phyloP scores from a whole-genome alignment of 2,329 filamentous ascomycete species.

The Grosmannia serpens region DNA sequence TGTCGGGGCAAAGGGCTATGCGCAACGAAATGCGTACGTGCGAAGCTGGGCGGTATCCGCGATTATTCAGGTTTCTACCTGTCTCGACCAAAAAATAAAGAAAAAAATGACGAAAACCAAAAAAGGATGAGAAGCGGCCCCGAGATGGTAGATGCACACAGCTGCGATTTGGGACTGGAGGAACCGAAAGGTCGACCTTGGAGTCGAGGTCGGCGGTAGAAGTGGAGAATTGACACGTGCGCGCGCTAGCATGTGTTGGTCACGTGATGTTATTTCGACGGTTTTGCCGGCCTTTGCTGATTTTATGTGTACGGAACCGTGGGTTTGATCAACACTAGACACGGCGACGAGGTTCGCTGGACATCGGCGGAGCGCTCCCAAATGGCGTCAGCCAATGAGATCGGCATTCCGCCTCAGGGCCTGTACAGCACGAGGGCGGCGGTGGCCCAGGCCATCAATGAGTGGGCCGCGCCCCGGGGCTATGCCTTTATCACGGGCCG shows the following conservation, averaged over 20 bases:
- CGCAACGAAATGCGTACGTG: neutral
- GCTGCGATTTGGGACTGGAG: neutral
- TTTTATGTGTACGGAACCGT: no score
- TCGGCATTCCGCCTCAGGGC: neutral
- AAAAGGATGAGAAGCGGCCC: neutral
- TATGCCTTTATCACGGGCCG: neutral
- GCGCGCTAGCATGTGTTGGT: no score
- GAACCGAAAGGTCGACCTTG: neutral
- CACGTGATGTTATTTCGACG: neutral
- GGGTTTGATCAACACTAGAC: no score
- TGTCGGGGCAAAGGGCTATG: neutral
- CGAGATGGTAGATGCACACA: neutral
- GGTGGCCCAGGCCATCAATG: neutral
- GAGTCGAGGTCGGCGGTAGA: neutral
- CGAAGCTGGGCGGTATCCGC: neutral
- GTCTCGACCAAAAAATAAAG: neutral
- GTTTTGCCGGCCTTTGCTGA: no score
- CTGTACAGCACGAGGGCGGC: neutral
- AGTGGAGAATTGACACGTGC: neutral
- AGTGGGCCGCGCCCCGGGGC: neutral
- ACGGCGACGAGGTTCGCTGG: no score
- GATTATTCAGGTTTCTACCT: neutral
- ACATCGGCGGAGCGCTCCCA: no score
- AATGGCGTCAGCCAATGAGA: neutral
- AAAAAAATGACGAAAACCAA: neutral